Conservation (phyloP, 306 rosid genomes). For the Casuarina glauca region DNA sequence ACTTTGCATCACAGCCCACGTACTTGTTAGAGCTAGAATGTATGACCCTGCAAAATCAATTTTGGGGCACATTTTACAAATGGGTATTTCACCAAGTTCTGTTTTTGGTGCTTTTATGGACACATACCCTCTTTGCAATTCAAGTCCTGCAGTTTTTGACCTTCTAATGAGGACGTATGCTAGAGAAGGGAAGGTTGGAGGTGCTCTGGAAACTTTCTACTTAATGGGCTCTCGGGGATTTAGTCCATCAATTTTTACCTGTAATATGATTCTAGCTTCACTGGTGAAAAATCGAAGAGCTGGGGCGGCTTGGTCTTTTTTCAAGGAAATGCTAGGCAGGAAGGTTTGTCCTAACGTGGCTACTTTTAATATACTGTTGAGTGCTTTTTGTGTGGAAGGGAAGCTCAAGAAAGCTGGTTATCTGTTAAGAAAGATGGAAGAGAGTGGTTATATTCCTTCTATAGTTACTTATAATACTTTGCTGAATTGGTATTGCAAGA, state of each 20-base stretch:
- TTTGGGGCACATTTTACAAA: slow-evolving; percentile 45
- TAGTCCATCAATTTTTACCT: slow-evolving; percentile 64
- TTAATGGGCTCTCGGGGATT: slow-evolving; percentile 66
- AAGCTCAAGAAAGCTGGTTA: slow-evolving; percentile 55
- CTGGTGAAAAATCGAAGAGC: slow-evolving; percentile 52
- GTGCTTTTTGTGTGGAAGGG: slow-evolving; percentile 59
- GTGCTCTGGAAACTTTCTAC: slow-evolving; percentile 55
- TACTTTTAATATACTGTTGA: slow-evolving; percentile 64
- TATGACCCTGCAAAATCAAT: slow-evolving; percentile 58
- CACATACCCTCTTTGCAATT: slow-evolving; percentile 66
- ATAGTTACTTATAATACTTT: slow-evolving; percentile 63
- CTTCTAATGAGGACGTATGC: slow-evolving; percentile 65
- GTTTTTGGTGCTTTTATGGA: slow-evolving; percentile 65
- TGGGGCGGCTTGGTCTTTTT: slow-evolving; percentile 58
- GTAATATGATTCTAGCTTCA: slow-evolving; percentile 72
- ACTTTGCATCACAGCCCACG: slow-evolving; percentile 58
- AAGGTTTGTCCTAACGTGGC: slow-evolving; percentile 56
- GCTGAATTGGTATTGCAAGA: slow-evolving; percentile 78
- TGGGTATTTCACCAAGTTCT: slow-evolving; percentile 44
- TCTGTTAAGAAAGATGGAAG: slow-evolving; percentile 67
- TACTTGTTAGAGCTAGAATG: slow-evolving; percentile 79
- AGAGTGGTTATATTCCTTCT: slow-evolving; percentile 53
- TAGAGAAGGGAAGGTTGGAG: slow-evolving; percentile 50
- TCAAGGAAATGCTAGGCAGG: slow-evolving; percentile 60
- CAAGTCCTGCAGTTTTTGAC: slow-evolving; percentile 81